Evolutionary conservation across 805 yeast species (phyloP).

Genomic region (Saturnispora sanitii): DNA sequence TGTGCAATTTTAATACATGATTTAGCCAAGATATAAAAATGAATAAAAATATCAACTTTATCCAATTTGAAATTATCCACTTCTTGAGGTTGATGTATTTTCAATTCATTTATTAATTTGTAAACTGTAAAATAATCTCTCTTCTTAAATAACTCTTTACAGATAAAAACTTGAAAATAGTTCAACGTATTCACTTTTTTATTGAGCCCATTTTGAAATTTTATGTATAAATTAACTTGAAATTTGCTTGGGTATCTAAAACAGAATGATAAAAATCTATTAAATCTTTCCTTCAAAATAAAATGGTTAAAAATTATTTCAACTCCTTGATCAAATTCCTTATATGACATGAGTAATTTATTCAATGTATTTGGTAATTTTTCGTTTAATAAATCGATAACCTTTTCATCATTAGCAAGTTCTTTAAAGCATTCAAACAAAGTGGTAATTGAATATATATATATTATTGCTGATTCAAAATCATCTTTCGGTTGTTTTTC

Average conservation of each 20-base stretch:
- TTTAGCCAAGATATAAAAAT: conserved; percentile 15
- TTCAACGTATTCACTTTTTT: background rate
- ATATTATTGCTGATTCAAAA: background rate
- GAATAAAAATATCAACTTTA: conserved; percentile 10
- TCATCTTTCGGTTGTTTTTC: background rate
- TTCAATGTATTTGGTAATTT: conserved; percentile 2
- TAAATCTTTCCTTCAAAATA: conserved; percentile 3
- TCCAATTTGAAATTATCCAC: conserved; percentile 14
- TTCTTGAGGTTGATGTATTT: conserved; percentile 4
- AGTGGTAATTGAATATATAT: conserved; percentile 4
- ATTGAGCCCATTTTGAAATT: conserved; percentile 1
- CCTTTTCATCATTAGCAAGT: background rate
- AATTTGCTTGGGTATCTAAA: conserved; percentile 6
- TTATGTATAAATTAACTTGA: background rate
- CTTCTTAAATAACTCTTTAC: conserved; percentile 7
- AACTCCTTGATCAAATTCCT: background rate
- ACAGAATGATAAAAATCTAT: conserved; percentile 1
- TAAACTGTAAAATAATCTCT: conserved; percentile 7
- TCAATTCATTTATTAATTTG: background rate
- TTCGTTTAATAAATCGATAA: background rate
- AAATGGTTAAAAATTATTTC: background rate
- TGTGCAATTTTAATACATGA: conserved; percentile 15
- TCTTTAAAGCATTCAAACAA: background rate
- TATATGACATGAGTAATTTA: background rate
- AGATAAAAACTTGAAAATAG: conserved; percentile 10